Percentiles rank a stretch among this genome's conserved stretches.
Conservation (phyloP, 2,329 filamentous ascomycete species). For the Aspergillus melleus region DNA sequence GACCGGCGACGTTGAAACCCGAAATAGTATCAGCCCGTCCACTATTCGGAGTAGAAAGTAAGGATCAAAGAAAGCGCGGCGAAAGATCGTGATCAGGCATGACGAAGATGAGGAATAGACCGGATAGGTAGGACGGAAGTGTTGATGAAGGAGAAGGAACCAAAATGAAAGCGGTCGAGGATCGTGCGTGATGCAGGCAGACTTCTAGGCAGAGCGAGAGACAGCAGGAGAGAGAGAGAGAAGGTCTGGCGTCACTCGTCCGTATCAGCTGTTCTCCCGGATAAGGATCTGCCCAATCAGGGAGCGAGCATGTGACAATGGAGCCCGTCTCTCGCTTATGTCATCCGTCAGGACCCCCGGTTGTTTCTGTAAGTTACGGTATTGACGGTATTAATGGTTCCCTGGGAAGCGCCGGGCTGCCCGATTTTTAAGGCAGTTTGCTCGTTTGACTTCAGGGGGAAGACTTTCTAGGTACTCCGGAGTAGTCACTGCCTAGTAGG, state of each 20-base stretch:
- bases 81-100: slow-evolving; percentile 8
- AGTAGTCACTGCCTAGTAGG: too few relatives aligned
- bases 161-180: slow-evolving; percentile 8
- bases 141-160: slow-evolving; percentile 5
- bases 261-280: slow-evolving; percentile 23
- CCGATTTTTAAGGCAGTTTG: background rate
- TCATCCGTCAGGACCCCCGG: slow-evolving; percentile 8
- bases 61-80: slow-evolving; percentile 12
- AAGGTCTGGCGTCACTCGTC: slow-evolving; percentile 26
- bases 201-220: background rate
- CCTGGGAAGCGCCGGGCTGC: background rate
- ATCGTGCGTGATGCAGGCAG: slow-evolving; percentile 10
- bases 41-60: background rate
- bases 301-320: slow-evolving; percentile 14
- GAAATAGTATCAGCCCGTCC: slow-evolving; percentile 4
- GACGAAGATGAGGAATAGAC: slow-evolving; percentile 6
- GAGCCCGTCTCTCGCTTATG: slow-evolving; percentile 8
- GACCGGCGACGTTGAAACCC: slow-evolving; percentile 10
- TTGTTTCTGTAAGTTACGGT: background rate
- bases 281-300: slow-evolving; percentile 17
- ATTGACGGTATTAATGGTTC: background rate
- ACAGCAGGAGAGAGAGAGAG: slow-evolving; percentile 8
- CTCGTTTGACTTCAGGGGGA: background rate
- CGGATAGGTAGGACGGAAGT: background rate
- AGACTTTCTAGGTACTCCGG: too few relatives aligned